Percentiles rank a stretch among this genome's conserved stretches.
These are phyloP conservation scores for Clarkia xantiana DNA, from an alignment of 345 rosid species.

Conservation along the genomic window DNA sequence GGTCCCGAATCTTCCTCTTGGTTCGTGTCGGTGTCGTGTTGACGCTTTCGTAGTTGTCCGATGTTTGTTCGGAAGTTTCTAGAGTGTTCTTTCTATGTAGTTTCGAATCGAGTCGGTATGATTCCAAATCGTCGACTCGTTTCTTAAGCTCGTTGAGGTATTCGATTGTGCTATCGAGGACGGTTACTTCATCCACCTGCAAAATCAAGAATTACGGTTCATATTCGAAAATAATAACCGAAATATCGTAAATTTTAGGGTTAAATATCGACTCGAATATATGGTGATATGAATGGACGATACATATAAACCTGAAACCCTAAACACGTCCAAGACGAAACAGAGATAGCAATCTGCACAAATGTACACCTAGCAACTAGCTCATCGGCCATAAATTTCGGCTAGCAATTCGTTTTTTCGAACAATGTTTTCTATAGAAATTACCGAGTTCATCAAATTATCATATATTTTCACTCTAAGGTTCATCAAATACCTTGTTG, in stretches of 20 bases:
- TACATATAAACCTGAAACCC: no score
- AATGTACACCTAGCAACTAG: no score
- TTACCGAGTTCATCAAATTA: no score
- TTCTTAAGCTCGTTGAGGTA: constrained; percentile 56
- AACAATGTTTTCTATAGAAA: no score
- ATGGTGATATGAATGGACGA: no score
- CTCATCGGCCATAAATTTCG: no score
- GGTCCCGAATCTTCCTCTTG: constrained; percentile 50
- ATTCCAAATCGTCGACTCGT: constrained; percentile 52
- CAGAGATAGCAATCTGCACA: no score
- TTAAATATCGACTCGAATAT: no score
- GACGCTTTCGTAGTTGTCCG: constrained; percentile 33
- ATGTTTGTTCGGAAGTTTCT: constrained; percentile 44
- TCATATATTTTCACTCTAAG: no score
- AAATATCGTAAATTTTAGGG: no score
- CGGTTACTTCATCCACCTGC: constrained; percentile 61
- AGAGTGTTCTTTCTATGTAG: constrained; percentile 23
- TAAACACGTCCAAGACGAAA: no score
- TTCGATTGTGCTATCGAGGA: constrained; percentile 70
- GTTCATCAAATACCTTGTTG: constrained; percentile 34
- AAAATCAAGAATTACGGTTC: constrained; percentile 9
- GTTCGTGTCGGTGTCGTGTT: constrained; percentile 16
- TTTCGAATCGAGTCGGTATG: constrained; percentile 20
- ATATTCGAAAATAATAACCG: not conserved
- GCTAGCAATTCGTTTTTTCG: no score